These are phyloP conservation scores for Kalmusia sp. DNA, from an alignment of 2,329 filamentous ascomycete genomes.

Conservation along the genomic window DNA sequence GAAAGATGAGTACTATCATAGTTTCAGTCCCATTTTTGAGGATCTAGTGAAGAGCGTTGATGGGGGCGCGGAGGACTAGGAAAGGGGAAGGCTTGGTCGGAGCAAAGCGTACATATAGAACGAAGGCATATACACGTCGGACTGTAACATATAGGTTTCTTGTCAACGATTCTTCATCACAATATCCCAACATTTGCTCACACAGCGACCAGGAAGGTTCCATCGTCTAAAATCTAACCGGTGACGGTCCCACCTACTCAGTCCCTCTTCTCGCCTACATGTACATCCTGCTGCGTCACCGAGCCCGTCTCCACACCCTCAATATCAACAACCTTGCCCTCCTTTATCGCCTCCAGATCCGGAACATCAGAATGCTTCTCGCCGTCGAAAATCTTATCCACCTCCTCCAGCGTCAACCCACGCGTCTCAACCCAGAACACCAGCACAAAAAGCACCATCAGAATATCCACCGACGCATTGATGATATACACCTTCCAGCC, in stretches of 20 bases:
- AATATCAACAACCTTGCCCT: constrained; percentile 11
- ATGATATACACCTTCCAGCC: constrained; percentile 34
- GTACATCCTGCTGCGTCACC: not conserved
- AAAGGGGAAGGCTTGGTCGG: not conserved
- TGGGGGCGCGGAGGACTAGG: constrained; percentile 9
- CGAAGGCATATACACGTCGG: not conserved
- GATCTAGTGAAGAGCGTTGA: constrained; percentile 30
- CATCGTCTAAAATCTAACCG: no score
- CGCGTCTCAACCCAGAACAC: constrained; percentile 28
- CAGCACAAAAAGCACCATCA: constrained; percentile 45
- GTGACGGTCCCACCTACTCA: not conserved
- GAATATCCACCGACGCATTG: constrained; percentile 22
- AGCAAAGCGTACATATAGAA: no score
- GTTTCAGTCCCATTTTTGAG: constrained; percentile 32
- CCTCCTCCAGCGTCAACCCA: constrained; percentile 26
- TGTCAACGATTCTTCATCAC: no score
- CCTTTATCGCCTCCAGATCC: constrained; percentile 21
- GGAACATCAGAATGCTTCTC: constrained; percentile 24
- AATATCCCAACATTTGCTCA: no score
- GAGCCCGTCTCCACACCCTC: not conserved
- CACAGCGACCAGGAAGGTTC: no score
- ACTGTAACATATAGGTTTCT: not conserved
- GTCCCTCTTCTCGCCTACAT: not conserved
- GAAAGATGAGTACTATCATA: constrained; percentile 38
- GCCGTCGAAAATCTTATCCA: constrained; percentile 25